Conservation (phyloP, 108 stramenopile genomes). For the Epithemia pelagica region DNA sequence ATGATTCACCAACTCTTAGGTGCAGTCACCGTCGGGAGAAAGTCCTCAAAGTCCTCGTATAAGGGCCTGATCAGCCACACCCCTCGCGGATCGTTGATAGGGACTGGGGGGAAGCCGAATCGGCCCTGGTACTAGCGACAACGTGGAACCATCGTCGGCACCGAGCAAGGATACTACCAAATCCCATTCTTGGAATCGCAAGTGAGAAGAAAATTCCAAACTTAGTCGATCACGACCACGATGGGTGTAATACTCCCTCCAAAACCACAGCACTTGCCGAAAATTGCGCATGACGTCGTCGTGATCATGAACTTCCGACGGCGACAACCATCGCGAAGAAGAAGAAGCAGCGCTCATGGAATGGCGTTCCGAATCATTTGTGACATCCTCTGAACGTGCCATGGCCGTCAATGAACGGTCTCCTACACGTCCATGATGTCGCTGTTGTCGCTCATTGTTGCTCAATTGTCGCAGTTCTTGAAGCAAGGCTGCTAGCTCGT, state of each 20-base stretch:
- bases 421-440: background rate
- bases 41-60: background rate
- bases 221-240: constrained; percentile 78
- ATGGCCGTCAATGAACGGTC: background rate
- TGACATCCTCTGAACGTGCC: background rate
- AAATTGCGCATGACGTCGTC: constrained; percentile 52
- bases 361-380: background rate
- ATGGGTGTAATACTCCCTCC: constrained; percentile 81
- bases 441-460: constrained; percentile 19
- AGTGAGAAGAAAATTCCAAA: constrained; percentile 79
- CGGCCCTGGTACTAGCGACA: constrained; percentile 7
- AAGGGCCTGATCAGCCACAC: background rate
- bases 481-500: constrained; percentile 30
- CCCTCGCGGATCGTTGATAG: constrained; percentile 33
- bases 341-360: background rate
- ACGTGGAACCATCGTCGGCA: constrained; percentile 62
- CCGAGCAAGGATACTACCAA: constrained; percentile 45
- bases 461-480: constrained; percentile 35
- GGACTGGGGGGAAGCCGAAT: constrained; percentile 51
- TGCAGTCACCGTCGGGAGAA: too few species aligned
- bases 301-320: constrained; percentile 18
- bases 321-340: constrained; percentile 18
- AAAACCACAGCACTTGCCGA: constrained; percentile 81
- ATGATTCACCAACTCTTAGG: too few species aligned
- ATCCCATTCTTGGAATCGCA: constrained; percentile 77